A percentile compares a stretch with the other conserved stretches of the same genome.
Conservation (phyloP, 371 early-diverging fungal species). For the Mucor circinelloides region DNA sequence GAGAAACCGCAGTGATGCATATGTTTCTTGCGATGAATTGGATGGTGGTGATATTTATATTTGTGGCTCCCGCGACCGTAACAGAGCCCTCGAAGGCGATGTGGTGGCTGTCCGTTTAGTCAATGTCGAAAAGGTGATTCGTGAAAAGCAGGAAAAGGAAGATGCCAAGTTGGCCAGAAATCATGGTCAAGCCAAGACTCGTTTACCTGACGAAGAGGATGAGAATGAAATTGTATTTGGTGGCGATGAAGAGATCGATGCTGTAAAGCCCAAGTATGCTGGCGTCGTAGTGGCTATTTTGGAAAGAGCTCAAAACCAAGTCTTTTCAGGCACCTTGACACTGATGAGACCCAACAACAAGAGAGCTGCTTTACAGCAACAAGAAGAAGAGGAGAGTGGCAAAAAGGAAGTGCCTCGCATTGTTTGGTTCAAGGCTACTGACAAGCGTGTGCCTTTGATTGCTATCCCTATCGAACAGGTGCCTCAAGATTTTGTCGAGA, state of each 20-base stretch:
- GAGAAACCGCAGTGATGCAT: conserved; percentile 81
- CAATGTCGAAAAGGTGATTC: conserved; percentile 65
- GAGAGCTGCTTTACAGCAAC: conserved; percentile 41
- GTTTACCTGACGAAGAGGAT: conserved; percentile 53
- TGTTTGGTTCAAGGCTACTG: conserved; percentile 87
- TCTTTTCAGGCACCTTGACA: conserved; percentile 66
- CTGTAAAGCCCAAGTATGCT: conserved; percentile 63
- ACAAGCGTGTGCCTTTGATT: conserved; percentile 81
- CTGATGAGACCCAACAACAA: conserved; percentile 63
- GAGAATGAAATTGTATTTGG: conserved; percentile 55
- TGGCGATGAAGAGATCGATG: conserved; percentile 57
- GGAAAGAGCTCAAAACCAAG: conserved; percentile 63
- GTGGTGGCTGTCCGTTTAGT: conserved; percentile 80
- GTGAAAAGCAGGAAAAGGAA: conserved; percentile 62
- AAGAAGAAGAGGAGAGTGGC: conserved; percentile 40
- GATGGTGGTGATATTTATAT: conserved; percentile 78
- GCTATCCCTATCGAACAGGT: conserved; percentile 75
- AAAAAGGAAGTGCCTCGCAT: conserved; percentile 52
- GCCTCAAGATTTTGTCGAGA: conserved; percentile 67
- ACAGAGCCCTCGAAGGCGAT: conserved; percentile 91
- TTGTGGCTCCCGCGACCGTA: conserved; percentile 76
- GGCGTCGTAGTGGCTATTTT: conserved; percentile 72
- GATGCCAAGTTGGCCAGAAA: conserved; percentile 54
- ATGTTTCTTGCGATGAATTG: conserved; percentile 74
- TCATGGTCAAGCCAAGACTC: conserved; percentile 41